Evolutionary conservation across 2,329 filamentous ascomycete species (phyloP), one percentile per base, ranked within the genome.

Genomic region (Epichloe uncinata): DNA sequence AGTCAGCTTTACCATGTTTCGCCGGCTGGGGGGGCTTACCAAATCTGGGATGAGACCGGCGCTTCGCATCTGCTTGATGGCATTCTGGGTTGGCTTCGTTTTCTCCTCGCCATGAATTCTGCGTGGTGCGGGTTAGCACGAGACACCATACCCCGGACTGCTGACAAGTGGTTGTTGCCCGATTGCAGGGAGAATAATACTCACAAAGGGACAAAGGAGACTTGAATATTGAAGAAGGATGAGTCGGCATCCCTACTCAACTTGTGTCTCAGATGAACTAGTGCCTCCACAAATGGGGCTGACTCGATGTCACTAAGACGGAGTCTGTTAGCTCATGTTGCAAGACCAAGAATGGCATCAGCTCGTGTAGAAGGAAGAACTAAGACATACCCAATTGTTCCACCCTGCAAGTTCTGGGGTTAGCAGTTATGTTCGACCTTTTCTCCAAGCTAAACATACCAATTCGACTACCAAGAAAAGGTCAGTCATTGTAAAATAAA

Each of bases 51-150:
- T 78, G 49, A 87, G 69, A 62, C 89, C 89, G 55, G 86, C 84
- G 62, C 85, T 90, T 55, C 91, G 84, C 54, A 90, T 82, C 59
- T 85, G 81, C 62, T 84, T 84, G 60, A 97, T 88, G 26, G 91
- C 87, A 60, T 87, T 81, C 66, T 98, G 93, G 0, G 93, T 98
- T 0, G 93, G 93, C 72, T 97, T 97, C 9, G 90, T 97, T 79
- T 97, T 97, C 67, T 95, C 82, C 73, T 97, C 77, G 41, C 77
- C 76, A 51, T 76, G 57, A 30, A 58, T 60, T 5, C 56, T 55
- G 36, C 18, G 20, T n/a, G 5, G 48, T 11, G 63, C 66, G 35
- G 20, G 7, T 54, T 26, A 46, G 50, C 3, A 42, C 22, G 22
- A 34, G 16, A 37, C 11, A 42, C 11, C 2, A 16, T n/a, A 34